Conservation (phyloP, 768 basidiomycete species). For the Macrocybe gigantea region DNA sequence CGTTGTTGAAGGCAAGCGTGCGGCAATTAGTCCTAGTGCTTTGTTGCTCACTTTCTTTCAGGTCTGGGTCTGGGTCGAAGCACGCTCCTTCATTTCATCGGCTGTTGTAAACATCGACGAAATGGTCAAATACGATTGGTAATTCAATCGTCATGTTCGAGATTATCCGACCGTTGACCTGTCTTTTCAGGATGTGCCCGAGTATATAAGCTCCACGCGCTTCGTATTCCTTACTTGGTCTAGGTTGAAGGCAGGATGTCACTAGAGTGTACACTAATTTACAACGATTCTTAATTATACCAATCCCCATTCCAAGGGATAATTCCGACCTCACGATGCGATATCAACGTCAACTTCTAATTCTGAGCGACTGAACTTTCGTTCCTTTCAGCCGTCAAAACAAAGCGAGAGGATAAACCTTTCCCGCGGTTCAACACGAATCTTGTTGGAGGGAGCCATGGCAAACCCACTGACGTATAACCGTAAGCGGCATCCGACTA, state of each 20-base stretch:
- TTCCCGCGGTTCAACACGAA: too few species aligned
- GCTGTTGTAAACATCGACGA: constrained; percentile 81
- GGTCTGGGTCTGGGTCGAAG: constrained; percentile 95
- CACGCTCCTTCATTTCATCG: constrained; percentile 76
- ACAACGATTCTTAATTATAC: too few species aligned
- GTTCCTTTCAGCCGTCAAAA: too few species aligned
- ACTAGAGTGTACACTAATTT: too few species aligned
- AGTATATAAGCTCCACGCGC: constrained; percentile 15
- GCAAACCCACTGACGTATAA: constrained; percentile 22
- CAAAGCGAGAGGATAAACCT: too few species aligned
- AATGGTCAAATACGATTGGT: constrained; percentile 85
- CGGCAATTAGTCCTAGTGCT: constrained; percentile 10
- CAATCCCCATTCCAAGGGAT: too few species aligned
- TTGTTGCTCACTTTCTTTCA: constrained; percentile 20
- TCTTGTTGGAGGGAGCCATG: too few species aligned
- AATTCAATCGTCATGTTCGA: constrained; percentile 21
- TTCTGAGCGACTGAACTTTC: too few species aligned
- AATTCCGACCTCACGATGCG: too few species aligned
- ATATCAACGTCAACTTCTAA: too few species aligned
- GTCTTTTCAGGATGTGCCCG: constrained; percentile 19
- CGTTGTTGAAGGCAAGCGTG: constrained; percentile 73
- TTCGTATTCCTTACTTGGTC: too few species aligned
- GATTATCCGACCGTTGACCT: neutral
- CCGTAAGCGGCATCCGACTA: constrained; percentile 14
- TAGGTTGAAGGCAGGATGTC: too few species aligned